Conservation (phyloP, 495 filamentous ascomycete genomes). For the Corynascus novoguineensis region DNA sequence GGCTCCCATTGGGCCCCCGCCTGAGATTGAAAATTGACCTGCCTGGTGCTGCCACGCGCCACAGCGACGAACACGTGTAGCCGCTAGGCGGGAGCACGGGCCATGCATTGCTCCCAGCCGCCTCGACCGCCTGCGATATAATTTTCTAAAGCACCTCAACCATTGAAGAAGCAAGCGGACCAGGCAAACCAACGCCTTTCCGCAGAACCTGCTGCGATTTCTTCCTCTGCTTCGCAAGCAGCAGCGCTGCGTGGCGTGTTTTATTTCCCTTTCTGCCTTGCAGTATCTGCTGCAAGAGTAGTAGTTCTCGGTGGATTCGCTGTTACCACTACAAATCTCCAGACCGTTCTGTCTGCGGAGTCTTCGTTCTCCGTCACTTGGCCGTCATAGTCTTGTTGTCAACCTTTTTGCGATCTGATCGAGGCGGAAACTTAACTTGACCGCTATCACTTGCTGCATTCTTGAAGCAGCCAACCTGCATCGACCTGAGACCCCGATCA, state of each 20-base stretch:
- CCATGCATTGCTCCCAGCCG: constrained; percentile 9
- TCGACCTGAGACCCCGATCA: neutral
- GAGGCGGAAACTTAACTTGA: neutral
- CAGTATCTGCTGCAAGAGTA: neutral
- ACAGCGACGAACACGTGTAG: constrained; percentile 16
- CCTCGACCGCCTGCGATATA: constrained; percentile 7
- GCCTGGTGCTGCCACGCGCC: constrained; percentile 6
- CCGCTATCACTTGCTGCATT: neutral
- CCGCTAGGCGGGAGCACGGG: constrained; percentile 10
- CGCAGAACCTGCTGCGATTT: constrained; percentile 6
- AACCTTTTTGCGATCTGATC: neutral
- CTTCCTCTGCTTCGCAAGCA: constrained; percentile 2
- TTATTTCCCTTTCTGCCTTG: neutral
- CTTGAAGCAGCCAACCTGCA: neutral
- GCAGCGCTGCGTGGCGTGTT: neutral
- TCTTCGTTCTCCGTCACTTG: constrained; percentile 6
- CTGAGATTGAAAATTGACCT: neutral
- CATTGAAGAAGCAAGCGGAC: neutral
- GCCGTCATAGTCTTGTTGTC: constrained; percentile 7
- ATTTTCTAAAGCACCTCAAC: constrained; percentile 3
- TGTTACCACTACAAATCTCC: neutral
- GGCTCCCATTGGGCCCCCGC: neutral
- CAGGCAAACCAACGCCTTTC: neutral
- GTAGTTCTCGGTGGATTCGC: neutral
- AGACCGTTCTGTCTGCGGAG: neutral